These are phyloP conservation scores for Borovskyia barvae DNA, from an alignment of 208 protist genomes.

Conservation along the genomic window DNA sequence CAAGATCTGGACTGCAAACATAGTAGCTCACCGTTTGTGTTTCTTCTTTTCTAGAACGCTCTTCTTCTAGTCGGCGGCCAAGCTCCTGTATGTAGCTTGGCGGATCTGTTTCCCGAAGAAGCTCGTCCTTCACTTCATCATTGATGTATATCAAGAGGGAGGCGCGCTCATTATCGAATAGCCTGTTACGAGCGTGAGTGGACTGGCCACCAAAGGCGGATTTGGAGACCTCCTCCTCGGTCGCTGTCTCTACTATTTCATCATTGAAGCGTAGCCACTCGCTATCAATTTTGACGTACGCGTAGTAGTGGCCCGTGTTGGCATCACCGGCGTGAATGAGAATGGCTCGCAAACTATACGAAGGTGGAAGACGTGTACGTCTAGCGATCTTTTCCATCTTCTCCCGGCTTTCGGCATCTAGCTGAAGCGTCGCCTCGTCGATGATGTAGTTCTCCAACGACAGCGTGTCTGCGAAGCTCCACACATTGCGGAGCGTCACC, in stretches of 20 bases:
- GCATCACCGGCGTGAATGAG: slow-evolving; percentile 82
- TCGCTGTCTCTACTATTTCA: slow-evolving; percentile 50
- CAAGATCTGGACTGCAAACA: slow-evolving; percentile 29
- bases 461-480: slow-evolving; percentile 62
- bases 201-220: slow-evolving; percentile 59
- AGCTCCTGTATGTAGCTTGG: slow-evolving; percentile 31
- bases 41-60: slow-evolving; percentile 19
- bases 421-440: slow-evolving; percentile 28
- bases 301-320: slow-evolving; percentile 88
- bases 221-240: slow-evolving; percentile 39
- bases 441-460: slow-evolving; percentile 60
- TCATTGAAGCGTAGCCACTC: slow-evolving; percentile 84
- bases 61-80: slow-evolving; percentile 32
- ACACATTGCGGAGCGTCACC: slow-evolving; percentile 83
- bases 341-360: slow-evolving; percentile 83
- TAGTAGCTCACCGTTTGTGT: slow-evolving; percentile 30
- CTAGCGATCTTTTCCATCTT: slow-evolving; percentile 24
- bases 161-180: slow-evolving; percentile 63
- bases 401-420: slow-evolving; percentile 55
- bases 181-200: slow-evolving; percentile 30
- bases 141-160: slow-evolving; percentile 79
- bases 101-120: slow-evolving; percentile 32
- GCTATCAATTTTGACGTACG: slow-evolving; percentile 59
- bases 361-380: slow-evolving; percentile 11
- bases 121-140: slow-evolving; percentile 16